Evolutionary conservation across 2,329 filamentous ascomycete genomes (phyloP), one percentile per base, ranked within the genome.

Genomic region (Fusarium gaditjirri): DNA sequence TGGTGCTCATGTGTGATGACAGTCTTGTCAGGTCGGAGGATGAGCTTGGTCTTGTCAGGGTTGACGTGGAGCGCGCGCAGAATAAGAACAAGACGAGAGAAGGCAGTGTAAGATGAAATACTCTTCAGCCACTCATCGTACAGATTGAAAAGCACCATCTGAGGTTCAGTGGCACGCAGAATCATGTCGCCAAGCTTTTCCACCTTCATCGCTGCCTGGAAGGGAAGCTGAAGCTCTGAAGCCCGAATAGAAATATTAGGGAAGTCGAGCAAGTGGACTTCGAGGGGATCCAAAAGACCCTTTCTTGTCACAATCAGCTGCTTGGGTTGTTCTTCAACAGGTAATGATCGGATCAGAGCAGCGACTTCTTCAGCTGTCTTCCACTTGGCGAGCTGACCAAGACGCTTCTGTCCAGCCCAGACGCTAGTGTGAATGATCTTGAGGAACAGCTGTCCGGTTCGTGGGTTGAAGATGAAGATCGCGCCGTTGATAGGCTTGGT

Each of bases 131-230:
- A 99, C 82, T 99, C 96, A 78, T 99, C 96, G 78, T 98, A 99
- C 42, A 99, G 86, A 79, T 99, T 99, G 89, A 98, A 99, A 13
- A 99, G 88, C 58, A 99, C 96, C 96, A 99, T 99, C 84, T 99
- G 96, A n/a, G 96, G 96, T 81, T 98, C 96, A 1, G 96, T 99
- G 4, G 96, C 97, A 75, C 95, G 92, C 49, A 99, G 86, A 77
- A 99, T 99, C 95, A 99, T 98, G 84, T 99, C 97, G 74, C 95
- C 97, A 49, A 99, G 89, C 83, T 99, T 99, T 84, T 99, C 96
- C 5, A 99, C 95, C 87, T 99, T 99, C 95, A 99, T 99, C 2
- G 97, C 97, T 61, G 96, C 96, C 83, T 99, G 97, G 93, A 99
- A 99, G 4, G 96, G 96, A 72, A 99, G 86, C 82, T 99, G 96